A percentile compares a stretch with the other conserved stretches of the same genome.
These are phyloP conservation scores for Alternaria ethzedia DNA, from an alignment of 2,329 filamentous ascomycete genomes.

Conservation along the genomic window DNA sequence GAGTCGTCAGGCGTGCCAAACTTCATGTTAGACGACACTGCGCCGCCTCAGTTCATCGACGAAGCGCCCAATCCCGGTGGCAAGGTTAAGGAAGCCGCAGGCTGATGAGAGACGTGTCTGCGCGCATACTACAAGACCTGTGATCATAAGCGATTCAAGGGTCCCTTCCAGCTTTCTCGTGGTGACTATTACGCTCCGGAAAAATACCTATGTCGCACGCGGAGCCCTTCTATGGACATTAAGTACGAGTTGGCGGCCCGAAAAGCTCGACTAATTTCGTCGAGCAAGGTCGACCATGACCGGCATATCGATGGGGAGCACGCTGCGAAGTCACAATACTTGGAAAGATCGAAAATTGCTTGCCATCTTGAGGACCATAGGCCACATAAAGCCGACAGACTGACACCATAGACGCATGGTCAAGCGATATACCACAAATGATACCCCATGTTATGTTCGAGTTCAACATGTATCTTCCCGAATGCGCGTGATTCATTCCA, in stretches of 20 bases:
- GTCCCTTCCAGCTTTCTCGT: not conserved
- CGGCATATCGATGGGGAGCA: no score
- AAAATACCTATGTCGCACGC: no score
- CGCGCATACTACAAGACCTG: not conserved
- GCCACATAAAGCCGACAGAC: not conserved
- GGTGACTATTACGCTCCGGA: not conserved
- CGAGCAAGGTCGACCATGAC: not conserved
- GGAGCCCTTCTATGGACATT: not conserved
- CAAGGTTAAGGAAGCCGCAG: slow-evolving; percentile 83
- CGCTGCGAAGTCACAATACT: not conserved
- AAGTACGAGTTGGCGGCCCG: not conserved
- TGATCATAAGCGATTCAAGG: not conserved
- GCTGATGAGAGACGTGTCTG: slow-evolving; percentile 39
- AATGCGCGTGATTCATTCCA: not conserved
- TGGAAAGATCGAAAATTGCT: not conserved
- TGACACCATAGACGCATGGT: not conserved
- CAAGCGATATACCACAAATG: not conserved
- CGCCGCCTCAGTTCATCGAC: slow-evolving; percentile 86
- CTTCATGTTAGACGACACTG: slow-evolving; percentile 87
- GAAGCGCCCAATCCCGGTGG: slow-evolving; percentile 72
- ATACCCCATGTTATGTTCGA: not conserved
- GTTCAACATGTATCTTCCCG: not conserved
- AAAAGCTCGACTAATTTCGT: no score
- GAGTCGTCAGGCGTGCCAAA: slow-evolving; percentile 71
- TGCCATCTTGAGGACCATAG: not conserved